Evolutionary conservation across 2,329 filamentous ascomycete species (phyloP).

Genomic region (Phialophora verrucosa): DNA sequence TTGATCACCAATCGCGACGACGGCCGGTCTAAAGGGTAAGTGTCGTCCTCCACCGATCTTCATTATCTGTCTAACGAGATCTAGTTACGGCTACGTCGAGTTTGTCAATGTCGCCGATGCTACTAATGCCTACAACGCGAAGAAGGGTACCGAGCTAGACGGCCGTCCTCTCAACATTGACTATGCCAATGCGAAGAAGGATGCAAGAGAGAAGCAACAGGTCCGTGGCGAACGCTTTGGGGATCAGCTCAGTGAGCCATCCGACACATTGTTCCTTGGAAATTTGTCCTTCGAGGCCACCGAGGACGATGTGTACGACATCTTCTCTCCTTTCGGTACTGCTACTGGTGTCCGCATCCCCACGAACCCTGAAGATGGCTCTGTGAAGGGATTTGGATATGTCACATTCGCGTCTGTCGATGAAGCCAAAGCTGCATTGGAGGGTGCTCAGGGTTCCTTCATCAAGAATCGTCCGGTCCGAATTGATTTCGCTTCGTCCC

Average conservation of each 20-base stretch:
- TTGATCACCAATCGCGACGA: slow-evolving; percentile 82
- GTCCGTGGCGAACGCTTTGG: slow-evolving; percentile 65
- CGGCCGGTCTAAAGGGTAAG: slow-evolving; percentile 80
- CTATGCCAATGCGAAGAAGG: slow-evolving; percentile 71
- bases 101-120: slow-evolving; percentile 72
- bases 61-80: slow-evolving; percentile 39
- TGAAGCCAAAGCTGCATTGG: slow-evolving; percentile 77
- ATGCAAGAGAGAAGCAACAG: slow-evolving; percentile 66
- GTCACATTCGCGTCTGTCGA: slow-evolving; percentile 82
- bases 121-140: slow-evolving; percentile 73
- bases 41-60: slow-evolving; percentile 29
- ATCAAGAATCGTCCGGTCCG: slow-evolving; percentile 76
- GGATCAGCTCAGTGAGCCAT: slow-evolving; percentile 78
- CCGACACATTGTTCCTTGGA: slow-evolving; percentile 87
- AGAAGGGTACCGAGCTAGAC: slow-evolving; percentile 76
- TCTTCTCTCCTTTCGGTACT: slow-evolving; percentile 73
- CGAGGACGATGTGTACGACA: slow-evolving; percentile 74
- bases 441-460: slow-evolving; percentile 72
- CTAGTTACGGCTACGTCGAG: slow-evolving; percentile 86
- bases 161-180: slow-evolving; percentile 78
- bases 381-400: slow-evolving; percentile 91
- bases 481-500: slow-evolving; percentile 78
- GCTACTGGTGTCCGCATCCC: slow-evolving; percentile 84
- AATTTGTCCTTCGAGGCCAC: slow-evolving; percentile 86
- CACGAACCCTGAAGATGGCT: slow-evolving; percentile 82